phyloP scores from a whole-genome alignment of 2,329 filamentous ascomycete genomes.

The Rhinocladiella similis region DNA sequence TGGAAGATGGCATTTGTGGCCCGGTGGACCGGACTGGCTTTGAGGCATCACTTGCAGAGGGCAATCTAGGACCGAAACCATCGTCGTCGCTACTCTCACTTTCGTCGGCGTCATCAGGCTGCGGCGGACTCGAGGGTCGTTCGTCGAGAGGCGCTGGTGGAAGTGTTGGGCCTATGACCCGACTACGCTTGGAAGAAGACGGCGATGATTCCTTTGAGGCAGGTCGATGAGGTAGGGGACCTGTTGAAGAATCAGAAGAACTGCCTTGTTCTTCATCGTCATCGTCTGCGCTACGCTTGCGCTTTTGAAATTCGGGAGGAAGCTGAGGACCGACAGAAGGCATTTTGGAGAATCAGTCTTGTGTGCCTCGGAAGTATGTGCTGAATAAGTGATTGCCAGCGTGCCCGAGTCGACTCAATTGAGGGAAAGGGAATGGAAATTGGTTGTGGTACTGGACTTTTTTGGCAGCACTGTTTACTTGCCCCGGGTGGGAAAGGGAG shows the following conservation, averaged over 20 bases:
- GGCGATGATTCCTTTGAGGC: slow-evolving; percentile 4
- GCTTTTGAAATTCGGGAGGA: slow-evolving; percentile 38
- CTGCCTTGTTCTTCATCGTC: slow-evolving; percentile 26
- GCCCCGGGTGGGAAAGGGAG: too few species aligned
- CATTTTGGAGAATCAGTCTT: slow-evolving; percentile 20
- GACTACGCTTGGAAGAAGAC: slow-evolving; percentile 48
- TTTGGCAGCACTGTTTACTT: not conserved
- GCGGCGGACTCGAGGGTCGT: slow-evolving; percentile 40
- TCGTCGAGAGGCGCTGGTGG: slow-evolving; percentile 53
- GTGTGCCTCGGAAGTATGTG: not conserved
- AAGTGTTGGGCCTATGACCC: slow-evolving; percentile 57
- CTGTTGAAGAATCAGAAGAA: slow-evolving; percentile 17
- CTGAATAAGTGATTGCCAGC: too few species aligned
- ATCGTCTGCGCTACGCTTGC: slow-evolving; percentile 36
- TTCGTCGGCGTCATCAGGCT: slow-evolving; percentile 30
- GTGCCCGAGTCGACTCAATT: too few species aligned
- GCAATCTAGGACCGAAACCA: slow-evolving; percentile 44
- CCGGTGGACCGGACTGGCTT: slow-evolving; percentile 29
- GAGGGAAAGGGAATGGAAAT: too few species aligned
- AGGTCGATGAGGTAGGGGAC: slow-evolving; percentile 20
- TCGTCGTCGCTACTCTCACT: slow-evolving; percentile 43
- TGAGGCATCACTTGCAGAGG: slow-evolving; percentile 32
- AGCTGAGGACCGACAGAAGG: slow-evolving; percentile 36
- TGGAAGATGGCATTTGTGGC: slow-evolving; percentile 34
- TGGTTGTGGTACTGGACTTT: too few species aligned